phyloP scores from a whole-genome alignment of 1,284 basidiomycete species.

The Cryptococcus sp. region DNA sequence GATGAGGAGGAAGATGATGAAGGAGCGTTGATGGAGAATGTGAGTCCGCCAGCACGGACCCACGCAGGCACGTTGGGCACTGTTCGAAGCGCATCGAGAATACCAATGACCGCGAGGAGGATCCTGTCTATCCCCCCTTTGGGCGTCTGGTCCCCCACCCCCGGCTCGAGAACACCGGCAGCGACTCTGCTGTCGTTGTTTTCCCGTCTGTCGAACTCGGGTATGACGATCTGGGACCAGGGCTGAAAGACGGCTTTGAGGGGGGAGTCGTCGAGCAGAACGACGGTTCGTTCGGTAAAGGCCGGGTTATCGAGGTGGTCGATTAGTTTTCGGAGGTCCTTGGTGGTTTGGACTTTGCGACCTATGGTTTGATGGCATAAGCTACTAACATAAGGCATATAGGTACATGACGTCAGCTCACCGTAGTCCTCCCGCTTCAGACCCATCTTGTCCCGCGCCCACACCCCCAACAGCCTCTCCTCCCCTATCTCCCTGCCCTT shows the following conservation, averaged over 20 bases:
- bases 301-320: constrained; percentile 16
- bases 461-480: constrained; percentile 43
- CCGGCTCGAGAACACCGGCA: not conserved
- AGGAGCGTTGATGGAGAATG: not conserved
- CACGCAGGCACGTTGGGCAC: constrained; percentile 45
- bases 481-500: constrained; percentile 25
- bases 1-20: not conserved
- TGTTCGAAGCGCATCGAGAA: constrained; percentile 37
- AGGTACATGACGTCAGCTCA: constrained; percentile 16
- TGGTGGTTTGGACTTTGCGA: constrained; percentile 44
- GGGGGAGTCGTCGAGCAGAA: constrained; percentile 48
- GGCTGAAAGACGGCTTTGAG: constrained; percentile 47
- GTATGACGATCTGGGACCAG: constrained; percentile 47
- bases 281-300: constrained; percentile 30
- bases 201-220: constrained; percentile 39
- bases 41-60: constrained; percentile 41
- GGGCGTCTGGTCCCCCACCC: too few species aligned
- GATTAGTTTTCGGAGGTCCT: constrained; percentile 44
- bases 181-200: constrained; percentile 13
- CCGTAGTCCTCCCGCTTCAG: constrained; percentile 33
- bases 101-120: constrained; percentile 45
- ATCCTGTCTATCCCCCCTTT: constrained; percentile 30
- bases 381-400: not conserved
- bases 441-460: constrained; percentile 47
- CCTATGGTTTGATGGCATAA: constrained; percentile 5